Percentiles rank a stretch among this genome's conserved stretches.
Evolutionary conservation across 495 filamentous ascomycete species (phyloP).

Genomic region (Aspergillus nanangensis): DNA sequence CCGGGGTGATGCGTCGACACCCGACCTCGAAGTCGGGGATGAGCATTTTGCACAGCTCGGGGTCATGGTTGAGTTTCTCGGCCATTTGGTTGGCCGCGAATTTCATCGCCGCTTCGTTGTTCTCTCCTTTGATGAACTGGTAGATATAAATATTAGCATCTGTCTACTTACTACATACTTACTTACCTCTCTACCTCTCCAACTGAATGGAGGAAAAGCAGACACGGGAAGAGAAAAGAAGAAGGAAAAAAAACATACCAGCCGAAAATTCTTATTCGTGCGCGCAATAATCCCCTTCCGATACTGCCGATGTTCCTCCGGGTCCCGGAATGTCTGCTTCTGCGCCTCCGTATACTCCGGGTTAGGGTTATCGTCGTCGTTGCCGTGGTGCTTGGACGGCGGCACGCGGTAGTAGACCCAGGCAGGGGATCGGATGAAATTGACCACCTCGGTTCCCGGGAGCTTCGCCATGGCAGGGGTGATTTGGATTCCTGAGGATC

Average conservation of each 20-base stretch:
- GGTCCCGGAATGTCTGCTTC: slow-evolving; percentile 12
- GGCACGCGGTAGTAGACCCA: slow-evolving; percentile 25
- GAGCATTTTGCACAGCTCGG: slow-evolving; percentile 29
- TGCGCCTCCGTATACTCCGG: slow-evolving; percentile 24
- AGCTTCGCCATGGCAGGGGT: slow-evolving; percentile 45
- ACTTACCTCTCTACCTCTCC: too few relatives aligned
- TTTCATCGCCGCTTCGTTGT: slow-evolving; percentile 13
- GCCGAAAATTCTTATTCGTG: slow-evolving; percentile 25
- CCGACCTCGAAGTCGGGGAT: slow-evolving; percentile 43
- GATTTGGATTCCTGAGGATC: slow-evolving; percentile 48
- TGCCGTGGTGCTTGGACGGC: slow-evolving; percentile 22
- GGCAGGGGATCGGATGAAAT: slow-evolving; percentile 23
- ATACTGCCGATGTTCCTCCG: slow-evolving; percentile 17
- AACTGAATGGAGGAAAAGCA: too few relatives aligned
- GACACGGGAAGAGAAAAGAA: too few relatives aligned
- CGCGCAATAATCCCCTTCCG: slow-evolving; percentile 27
- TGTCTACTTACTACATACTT: too few relatives aligned
- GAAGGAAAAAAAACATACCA: slow-evolving; percentile 18
- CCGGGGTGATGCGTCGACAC: slow-evolving; percentile 46
- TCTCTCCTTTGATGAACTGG: slow-evolving; percentile 21
- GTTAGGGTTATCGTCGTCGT: slow-evolving; percentile 21
- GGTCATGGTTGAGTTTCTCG: slow-evolving; percentile 31
- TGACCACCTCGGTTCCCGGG: slow-evolving; percentile 20
- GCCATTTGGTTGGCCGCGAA: slow-evolving; percentile 28
- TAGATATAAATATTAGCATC: not conserved